Evolutionary conservation across 116 monocot genomes (phyloP), one percentile per base, ranked within the genome.

Genomic region (Zostera marina): DNA sequence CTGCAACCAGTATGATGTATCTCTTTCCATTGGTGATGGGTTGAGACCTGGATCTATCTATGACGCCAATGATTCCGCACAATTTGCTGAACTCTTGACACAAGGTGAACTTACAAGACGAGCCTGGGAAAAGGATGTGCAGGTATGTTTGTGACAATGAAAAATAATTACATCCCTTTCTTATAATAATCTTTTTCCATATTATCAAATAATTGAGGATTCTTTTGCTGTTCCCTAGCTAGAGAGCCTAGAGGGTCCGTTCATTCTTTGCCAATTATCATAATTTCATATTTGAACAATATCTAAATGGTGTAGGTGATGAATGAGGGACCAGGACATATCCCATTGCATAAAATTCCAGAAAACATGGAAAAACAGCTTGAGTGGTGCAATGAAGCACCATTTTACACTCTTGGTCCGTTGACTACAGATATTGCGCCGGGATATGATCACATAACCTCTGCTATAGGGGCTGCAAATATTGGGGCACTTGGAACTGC

Each of bases 391-490:
- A 73, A 82, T 57, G 88, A 94, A 59, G 94, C 94, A 22, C 94
- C 94, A 11, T 94, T 94, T 66, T 94, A 94, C 69, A 94, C 94
- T 13, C 81, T 94, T 42, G 94, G 94, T 21, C 94, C 94, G 22
- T 62, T 94, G 65, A 94, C 94, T 15, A 94, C 94, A 40, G 88
- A 94, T 73, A 94, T 94, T 60, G 94, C 94, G 53, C 94, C 94
- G 53, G 94, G 94, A 8, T 94, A 94, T 77, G 94, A 94, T 75
- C 94, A 94, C 64, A 94, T 94, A 46, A 94, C 94, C 23, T 94
- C 94, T 22, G 88, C 94, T 47, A 94, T 94, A 47, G 88, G 88
- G 72, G 94, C 88, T 66, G 94, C 94, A 32, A 94, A 84, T 60
- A 94, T 94, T 65, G 94, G 94, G 51, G 78, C 84, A 24, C 81